phyloP scores from a whole-genome alignment of 164 flowering plant genomes.

The Liriodendron chinense region DNA sequence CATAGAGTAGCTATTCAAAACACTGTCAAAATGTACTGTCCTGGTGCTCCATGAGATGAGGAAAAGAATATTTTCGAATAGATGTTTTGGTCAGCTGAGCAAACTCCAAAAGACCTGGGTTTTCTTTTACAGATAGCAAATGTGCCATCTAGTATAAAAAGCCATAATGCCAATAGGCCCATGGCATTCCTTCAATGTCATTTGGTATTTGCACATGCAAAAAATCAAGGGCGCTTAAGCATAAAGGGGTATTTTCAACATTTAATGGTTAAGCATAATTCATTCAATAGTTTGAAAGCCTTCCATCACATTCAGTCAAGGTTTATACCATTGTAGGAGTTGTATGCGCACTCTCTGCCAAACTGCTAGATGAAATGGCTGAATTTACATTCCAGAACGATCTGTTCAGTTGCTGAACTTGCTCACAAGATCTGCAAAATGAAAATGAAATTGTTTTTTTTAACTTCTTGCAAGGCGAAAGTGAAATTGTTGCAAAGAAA shows the following conservation, averaged over 20 bases:
- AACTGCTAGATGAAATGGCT: slow-evolving; percentile 64
- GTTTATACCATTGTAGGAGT: slow-evolving; percentile 43
- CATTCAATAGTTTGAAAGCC: background rate
- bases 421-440: slow-evolving; percentile 68
- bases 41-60: no score
- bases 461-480: no score
- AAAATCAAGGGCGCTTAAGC: background rate
- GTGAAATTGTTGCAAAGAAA: no score
- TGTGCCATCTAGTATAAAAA: no score
- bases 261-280: background rate
- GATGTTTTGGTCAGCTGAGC: background rate
- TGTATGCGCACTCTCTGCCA: slow-evolving; percentile 67
- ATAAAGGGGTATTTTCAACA: background rate
- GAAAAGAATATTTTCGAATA: background rate
- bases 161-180: no score
- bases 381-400: slow-evolving; percentile 83
- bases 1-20: no score
- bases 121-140: background rate
- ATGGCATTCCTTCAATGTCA: no score
- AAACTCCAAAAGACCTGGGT: background rate
- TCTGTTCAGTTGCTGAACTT: slow-evolving; percentile 70
- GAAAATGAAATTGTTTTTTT: background rate
- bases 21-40: no score
- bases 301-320: background rate
- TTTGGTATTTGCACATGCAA: no score